Percentiles rank a stretch among this genome's conserved stretches.
Evolutionary conservation across 176 grass and related monocot species (phyloP).

Genomic region (Elymus sibiricus): DNA sequence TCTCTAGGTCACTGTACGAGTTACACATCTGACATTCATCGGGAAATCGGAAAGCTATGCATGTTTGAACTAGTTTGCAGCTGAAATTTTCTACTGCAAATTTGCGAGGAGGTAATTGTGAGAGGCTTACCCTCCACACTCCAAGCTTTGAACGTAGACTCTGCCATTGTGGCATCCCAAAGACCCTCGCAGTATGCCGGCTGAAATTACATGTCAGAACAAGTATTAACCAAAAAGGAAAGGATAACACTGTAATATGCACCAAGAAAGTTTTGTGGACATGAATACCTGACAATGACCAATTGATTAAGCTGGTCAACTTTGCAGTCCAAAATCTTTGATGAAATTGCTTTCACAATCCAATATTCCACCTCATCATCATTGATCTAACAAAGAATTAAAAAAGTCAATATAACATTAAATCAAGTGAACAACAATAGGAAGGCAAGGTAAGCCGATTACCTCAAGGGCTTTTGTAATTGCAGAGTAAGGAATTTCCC

Average conservation of each 20-base stretch:
- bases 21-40: not conserved
- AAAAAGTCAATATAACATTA: not conserved
- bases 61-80: not conserved
- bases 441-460: not conserved
- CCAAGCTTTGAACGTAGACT: conserved; percentile 77
- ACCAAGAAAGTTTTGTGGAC: not conserved
- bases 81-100: not conserved
- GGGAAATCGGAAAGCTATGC: not conserved
- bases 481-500: conserved; percentile 75
- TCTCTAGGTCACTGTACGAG: not conserved
- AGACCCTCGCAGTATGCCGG: conserved; percentile 66
- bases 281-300: conserved; percentile 63
- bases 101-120: not conserved
- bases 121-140: conserved; percentile 74
- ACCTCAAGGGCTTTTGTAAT: conserved; percentile 74
- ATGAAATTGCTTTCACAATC: conserved; percentile 89
- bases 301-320: conserved; percentile 82
- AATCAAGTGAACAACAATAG: not conserved
- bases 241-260: not conserved
- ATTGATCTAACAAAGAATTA: conserved; percentile 52
- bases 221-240: not conserved
- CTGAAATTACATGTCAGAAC: conserved; percentile 38
- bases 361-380: conserved; percentile 90
- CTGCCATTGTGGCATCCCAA: conserved; percentile 78
- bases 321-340: conserved; percentile 78